Conservation (phyloP, 2,329 filamentous ascomycete genomes). For the Clonostachys rosea region DNA sequence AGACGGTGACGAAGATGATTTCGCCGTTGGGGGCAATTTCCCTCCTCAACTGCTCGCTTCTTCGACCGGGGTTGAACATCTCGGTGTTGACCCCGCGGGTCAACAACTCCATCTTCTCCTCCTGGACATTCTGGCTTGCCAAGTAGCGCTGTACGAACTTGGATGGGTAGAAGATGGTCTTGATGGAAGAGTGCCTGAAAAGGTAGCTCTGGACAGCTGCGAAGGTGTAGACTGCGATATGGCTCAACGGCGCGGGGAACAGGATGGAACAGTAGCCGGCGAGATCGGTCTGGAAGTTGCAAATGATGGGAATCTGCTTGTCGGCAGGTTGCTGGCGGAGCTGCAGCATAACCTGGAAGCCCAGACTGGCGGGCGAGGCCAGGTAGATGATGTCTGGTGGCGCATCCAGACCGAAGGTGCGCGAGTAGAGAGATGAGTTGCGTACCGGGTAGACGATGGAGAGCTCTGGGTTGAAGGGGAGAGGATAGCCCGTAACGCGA, state of each 20-base stretch:
- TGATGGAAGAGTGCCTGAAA: slow-evolving; percentile 56
- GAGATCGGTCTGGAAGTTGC: slow-evolving; percentile 70
- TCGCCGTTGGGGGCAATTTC: slow-evolving; percentile 57
- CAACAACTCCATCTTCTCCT: slow-evolving; percentile 53
- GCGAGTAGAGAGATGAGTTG: slow-evolving; percentile 53
- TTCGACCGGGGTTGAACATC: slow-evolving; percentile 50
- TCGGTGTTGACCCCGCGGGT: slow-evolving; percentile 62
- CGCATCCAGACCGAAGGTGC: slow-evolving; percentile 46
- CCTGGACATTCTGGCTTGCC: slow-evolving; percentile 47
- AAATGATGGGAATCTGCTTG: slow-evolving; percentile 53
- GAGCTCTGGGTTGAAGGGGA: slow-evolving; percentile 69
- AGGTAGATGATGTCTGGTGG: slow-evolving; percentile 65
- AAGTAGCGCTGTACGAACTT: slow-evolving; percentile 59
- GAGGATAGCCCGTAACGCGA: slow-evolving; percentile 57
- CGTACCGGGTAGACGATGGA: slow-evolving; percentile 67
- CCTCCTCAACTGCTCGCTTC: slow-evolving; percentile 45
- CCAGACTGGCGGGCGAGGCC: slow-evolving; percentile 63
- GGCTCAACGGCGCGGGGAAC: slow-evolving; percentile 59
- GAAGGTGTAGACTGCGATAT: slow-evolving; percentile 57
- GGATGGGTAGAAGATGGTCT: slow-evolving; percentile 67
- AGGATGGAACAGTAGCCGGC: slow-evolving; percentile 65
- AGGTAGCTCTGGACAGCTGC: slow-evolving; percentile 61
- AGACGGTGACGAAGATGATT: slow-evolving; percentile 61
- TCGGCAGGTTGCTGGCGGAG: slow-evolving; percentile 52
- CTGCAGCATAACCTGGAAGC: slow-evolving; percentile 69